Percentiles rank a stretch among this genome's conserved stretches.
Evolutionary conservation across 2,329 filamentous ascomycete species (phyloP).

Genomic region (Penicillium concentricum): DNA sequence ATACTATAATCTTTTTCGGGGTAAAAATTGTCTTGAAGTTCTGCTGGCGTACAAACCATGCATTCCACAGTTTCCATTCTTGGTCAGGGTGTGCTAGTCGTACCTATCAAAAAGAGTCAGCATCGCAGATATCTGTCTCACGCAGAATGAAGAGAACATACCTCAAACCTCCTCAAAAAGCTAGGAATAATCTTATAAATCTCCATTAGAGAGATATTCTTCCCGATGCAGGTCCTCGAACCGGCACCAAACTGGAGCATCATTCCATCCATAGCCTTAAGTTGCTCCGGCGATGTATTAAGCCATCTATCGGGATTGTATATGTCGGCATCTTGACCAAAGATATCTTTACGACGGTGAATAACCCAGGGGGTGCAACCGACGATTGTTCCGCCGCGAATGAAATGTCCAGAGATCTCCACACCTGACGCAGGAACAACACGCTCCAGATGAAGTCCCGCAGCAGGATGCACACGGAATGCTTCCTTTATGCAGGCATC

Average conservation of each 20-base stretch:
- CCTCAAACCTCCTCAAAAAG: constrained; percentile 24
- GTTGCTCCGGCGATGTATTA: constrained; percentile 5
- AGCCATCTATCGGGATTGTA: constrained; percentile 39
- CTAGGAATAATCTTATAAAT: constrained; percentile 29
- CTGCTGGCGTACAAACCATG: background rate
- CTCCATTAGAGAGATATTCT: constrained; percentile 32
- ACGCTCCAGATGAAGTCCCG: constrained; percentile 70
- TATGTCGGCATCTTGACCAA: constrained; percentile 64
- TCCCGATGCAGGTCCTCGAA: constrained; percentile 28
- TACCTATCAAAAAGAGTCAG: background rate
- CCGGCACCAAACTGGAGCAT: constrained; percentile 27
- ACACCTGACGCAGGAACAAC: constrained; percentile 56
- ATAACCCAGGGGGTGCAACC: constrained; percentile 75
- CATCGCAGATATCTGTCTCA: no score
- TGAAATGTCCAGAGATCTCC: constrained; percentile 10
- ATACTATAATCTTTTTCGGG: background rate
- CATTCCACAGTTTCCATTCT: constrained; percentile 1
- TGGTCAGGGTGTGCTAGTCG: background rate
- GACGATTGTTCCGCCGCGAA: constrained; percentile 52
- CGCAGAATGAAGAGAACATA: background rate
- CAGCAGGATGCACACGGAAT: constrained; percentile 72
- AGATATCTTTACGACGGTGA: constrained; percentile 66
- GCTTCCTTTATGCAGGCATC: constrained; percentile 74
- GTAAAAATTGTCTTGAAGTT: constrained; percentile 1
- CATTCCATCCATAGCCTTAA: constrained; percentile 16